These are phyloP conservation scores for Lactuca sativa DNA, from an alignment of 129 eudicot species.

Conservation along the genomic window DNA sequence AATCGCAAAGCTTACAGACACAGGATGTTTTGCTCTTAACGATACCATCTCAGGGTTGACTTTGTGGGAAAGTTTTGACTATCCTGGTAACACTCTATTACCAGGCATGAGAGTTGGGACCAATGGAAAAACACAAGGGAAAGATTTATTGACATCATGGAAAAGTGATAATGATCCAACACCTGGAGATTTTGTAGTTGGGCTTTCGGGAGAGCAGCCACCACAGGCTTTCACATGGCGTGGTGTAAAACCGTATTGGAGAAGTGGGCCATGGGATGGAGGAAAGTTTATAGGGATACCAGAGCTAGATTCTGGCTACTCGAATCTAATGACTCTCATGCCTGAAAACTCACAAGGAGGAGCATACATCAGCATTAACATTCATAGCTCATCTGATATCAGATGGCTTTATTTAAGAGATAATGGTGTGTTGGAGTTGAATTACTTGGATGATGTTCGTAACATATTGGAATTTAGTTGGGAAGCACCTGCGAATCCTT, in stretches of 20 bases:
- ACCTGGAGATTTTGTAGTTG: slow-evolving; percentile 20
- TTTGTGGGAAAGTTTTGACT: slow-evolving; percentile 41
- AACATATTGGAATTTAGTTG: slow-evolving; percentile 17
- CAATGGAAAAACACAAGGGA: background rate
- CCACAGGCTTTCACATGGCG: slow-evolving; percentile 26
- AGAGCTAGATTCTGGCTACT: slow-evolving; percentile 9
- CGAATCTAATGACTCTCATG: background rate
- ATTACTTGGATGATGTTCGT: background rate
- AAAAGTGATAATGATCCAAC: slow-evolving; percentile 27
- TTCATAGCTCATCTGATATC: background rate
- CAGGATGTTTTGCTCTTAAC: slow-evolving; percentile 22
- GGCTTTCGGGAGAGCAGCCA: slow-evolving; percentile 25
- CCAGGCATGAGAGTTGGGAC: slow-evolving; percentile 31
- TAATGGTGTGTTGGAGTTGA: slow-evolving; percentile 2
- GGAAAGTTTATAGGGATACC: slow-evolving; percentile 31
- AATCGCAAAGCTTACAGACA: slow-evolving; percentile 24
- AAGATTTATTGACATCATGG: slow-evolving; percentile 32
- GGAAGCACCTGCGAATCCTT: slow-evolving; percentile 18
- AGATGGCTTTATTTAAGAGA: background rate
- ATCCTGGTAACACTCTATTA: slow-evolving; percentile 32
- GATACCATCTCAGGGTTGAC: slow-evolving; percentile 11
- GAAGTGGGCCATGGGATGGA: slow-evolving; percentile 37
- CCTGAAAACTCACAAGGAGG: slow-evolving; percentile 7
- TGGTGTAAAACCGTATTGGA: slow-evolving; percentile 23
- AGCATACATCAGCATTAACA: slow-evolving; percentile 4